phyloP scores from a whole-genome alignment of 176 grass and related monocot species.

The Sorghum bicolor region DNA sequence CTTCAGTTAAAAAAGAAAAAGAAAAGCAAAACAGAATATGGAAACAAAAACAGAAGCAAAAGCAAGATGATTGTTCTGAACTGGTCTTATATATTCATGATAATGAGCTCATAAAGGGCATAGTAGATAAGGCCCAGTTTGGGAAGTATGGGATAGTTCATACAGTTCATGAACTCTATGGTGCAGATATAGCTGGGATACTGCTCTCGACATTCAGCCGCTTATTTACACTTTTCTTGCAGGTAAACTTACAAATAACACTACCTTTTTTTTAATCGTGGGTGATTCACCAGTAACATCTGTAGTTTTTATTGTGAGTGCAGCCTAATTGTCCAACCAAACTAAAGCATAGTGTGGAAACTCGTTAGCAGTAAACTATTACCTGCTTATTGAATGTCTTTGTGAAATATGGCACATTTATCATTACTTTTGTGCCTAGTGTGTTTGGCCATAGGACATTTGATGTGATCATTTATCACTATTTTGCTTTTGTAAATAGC shows the following conservation, averaged over 20 bases:
- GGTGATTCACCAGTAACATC: neutral
- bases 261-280: slow-evolving; percentile 9
- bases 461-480: neutral
- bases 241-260: slow-evolving; percentile 44
- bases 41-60: neutral
- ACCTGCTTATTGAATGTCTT: neutral
- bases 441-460: neutral
- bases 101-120: slow-evolving; percentile 86
- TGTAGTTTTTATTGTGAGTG: neutral
- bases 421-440: neutral
- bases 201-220: slow-evolving; percentile 87
- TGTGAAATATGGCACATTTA: neutral
- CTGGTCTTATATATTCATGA: slow-evolving; percentile 44
- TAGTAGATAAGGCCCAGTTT: slow-evolving; percentile 93
- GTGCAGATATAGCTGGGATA: slow-evolving; percentile 69
- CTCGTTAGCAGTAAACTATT: neutral
- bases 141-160: slow-evolving; percentile 80
- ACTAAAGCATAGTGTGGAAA: neutral
- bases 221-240: slow-evolving; percentile 87
- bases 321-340: neutral
- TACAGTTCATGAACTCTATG: slow-evolving; percentile 89
- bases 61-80: slow-evolving; percentile 22
- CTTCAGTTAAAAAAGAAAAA: neutral
- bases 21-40: neutral
- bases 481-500: neutral